Conservation (phyloP, 2,329 filamentous ascomycete genomes). For the Trichophyton simii region DNA sequence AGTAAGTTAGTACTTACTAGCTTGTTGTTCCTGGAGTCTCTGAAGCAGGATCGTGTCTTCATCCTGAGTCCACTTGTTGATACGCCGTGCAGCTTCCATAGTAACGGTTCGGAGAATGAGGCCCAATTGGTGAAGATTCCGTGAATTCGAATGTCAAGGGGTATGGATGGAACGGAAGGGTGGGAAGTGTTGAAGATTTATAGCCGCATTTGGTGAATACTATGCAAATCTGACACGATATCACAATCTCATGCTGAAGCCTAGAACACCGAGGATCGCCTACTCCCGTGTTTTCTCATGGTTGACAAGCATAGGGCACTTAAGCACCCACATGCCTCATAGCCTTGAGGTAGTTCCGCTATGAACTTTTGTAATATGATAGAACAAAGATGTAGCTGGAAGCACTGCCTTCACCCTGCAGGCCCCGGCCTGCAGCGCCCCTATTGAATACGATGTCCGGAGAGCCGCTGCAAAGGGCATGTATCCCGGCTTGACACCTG, state of each 20-base stretch:
- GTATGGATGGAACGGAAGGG: not conserved
- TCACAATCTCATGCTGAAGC: not conserved
- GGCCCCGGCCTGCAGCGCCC: not conserved
- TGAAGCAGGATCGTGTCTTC: not conserved
- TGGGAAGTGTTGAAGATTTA: not conserved
- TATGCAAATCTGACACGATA: not conserved
- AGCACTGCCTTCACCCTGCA: not conserved
- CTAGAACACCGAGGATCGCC: not conserved
- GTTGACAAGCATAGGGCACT: not conserved
- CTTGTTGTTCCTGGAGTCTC: not conserved
- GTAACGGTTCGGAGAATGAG: not conserved
- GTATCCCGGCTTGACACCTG: not conserved
- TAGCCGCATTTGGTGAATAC: not conserved
- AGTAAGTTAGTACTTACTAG: not conserved
- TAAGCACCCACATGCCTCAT: not conserved
- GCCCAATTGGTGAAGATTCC: not conserved
- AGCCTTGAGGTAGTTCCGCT: not conserved
- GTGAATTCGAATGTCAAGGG: not conserved
- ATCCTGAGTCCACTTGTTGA: slow-evolving; percentile 1
- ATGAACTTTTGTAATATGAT: not conserved
- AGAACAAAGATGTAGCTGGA: not conserved
- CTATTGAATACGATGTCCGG: not conserved
- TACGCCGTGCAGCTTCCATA: not conserved
- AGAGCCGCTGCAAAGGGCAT: not conserved
- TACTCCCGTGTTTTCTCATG: not conserved